A percentile compares a stretch with the other conserved stretches of the same genome.
These are phyloP conservation scores for Gonium pectorale DNA, from an alignment of 139 green algal genomes.

Conservation along the genomic window DNA sequence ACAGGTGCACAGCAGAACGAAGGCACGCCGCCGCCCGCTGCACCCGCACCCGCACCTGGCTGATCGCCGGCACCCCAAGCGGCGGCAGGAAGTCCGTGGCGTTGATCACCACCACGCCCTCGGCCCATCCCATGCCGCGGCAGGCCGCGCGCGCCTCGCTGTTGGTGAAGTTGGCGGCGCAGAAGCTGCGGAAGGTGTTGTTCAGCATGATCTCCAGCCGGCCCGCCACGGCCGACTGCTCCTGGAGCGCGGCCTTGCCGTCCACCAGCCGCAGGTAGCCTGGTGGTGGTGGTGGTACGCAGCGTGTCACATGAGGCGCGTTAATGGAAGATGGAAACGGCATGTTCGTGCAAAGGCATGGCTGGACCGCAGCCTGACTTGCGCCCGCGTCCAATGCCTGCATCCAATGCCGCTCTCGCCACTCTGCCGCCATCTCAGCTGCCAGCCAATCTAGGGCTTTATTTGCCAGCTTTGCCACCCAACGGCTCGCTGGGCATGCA, in stretches of 20 bases:
- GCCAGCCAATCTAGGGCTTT: too few species aligned
- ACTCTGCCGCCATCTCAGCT: too few species aligned
- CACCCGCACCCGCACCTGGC: not conserved
- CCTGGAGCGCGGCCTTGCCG: not conserved
- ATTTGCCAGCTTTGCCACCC: too few species aligned
- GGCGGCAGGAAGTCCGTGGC: not conserved
- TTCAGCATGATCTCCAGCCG: not conserved
- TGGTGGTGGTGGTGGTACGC: not conserved
- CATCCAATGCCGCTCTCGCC: not conserved
- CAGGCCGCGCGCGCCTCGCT: not conserved
- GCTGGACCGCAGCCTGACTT: not conserved
- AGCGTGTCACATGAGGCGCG: not conserved
- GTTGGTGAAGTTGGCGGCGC: not conserved
- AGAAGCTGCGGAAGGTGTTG: constrained; percentile 2
- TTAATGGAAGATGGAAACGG: not conserved
- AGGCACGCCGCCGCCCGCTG: not conserved
- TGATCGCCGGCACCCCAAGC: not conserved
- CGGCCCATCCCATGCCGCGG: not conserved
- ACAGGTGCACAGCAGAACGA: not conserved
- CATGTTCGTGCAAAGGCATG: not conserved
- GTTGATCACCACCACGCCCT: not conserved
- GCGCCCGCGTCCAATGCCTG: not conserved
- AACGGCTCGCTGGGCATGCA: too few species aligned
- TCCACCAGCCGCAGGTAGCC: not conserved
- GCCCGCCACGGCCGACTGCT: not conserved